Evolutionary conservation across 805 yeast species (phyloP).

Genomic region (Myxozyma sirexii): DNA sequence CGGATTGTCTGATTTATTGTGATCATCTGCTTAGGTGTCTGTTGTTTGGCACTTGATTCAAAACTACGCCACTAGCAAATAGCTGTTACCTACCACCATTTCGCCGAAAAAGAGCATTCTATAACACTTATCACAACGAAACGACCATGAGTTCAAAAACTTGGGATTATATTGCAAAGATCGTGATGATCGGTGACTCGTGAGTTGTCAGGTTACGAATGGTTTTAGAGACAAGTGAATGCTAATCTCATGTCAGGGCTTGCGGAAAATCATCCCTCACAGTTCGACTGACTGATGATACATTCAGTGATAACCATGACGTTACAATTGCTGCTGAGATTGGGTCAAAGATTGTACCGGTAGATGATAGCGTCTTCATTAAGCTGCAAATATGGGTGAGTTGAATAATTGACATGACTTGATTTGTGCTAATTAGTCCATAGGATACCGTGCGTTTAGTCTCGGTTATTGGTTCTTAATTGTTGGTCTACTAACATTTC

Average conservation of each 20-base stretch:
- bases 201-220: constrained; percentile 27
- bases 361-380: constrained; percentile 40
- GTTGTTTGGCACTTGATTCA: no score
- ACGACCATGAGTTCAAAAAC: constrained; percentile 30
- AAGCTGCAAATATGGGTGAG: constrained; percentile 45
- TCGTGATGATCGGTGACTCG: constrained; percentile 46
- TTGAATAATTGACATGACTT: background rate
- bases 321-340: constrained; percentile 46
- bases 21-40: no score
- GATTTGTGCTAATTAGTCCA: constrained; percentile 3
- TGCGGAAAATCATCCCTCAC: constrained; percentile 46
- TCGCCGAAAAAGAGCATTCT: background rate
- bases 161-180: constrained; percentile 44
- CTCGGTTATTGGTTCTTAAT: background rate
- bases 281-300: constrained; percentile 43
- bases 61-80: background rate
- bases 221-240: constrained; percentile 33
- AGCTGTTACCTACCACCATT: background rate
- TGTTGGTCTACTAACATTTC: background rate
- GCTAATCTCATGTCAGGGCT: constrained; percentile 35
- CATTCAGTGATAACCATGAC: constrained; percentile 43
- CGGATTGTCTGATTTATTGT: no score
- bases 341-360: constrained; percentile 43
- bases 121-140: background rate
- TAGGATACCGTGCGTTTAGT: constrained; percentile 31